These are phyloP conservation scores for Linum usitatissimum DNA, from an alignment of 345 rosid species.

Conservation along the genomic window DNA sequence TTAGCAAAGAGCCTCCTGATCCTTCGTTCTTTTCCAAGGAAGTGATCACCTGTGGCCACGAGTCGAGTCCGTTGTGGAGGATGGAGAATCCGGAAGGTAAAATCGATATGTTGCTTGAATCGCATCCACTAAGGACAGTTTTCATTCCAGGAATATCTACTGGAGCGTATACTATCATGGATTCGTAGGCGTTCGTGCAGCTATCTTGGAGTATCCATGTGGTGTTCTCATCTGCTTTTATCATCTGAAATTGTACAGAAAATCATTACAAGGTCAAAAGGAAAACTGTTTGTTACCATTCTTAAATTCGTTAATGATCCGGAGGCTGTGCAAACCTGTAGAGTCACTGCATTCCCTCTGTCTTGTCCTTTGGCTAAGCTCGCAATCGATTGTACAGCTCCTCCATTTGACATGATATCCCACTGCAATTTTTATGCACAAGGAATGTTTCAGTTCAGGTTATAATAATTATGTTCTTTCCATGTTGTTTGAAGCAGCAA, in stretches of 20 bases:
- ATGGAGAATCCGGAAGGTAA: conserved; percentile 93
- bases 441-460: conserved; percentile 4
- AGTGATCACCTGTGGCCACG: conserved; percentile 76
- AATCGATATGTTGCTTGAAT: conserved; percentile 69
- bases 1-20: conserved; percentile 74
- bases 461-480: conserved; percentile 1
- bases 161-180: conserved; percentile 67
- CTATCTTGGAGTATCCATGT: conserved; percentile 83
- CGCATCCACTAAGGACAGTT: conserved; percentile 76
- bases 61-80: conserved; percentile 79
- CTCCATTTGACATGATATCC: conserved; percentile 74
- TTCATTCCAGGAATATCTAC: conserved; percentile 75
- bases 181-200: conserved; percentile 78
- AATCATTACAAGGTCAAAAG: neutral
- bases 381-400: conserved; percentile 58
- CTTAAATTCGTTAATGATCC: neutral
- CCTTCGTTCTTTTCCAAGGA: conserved; percentile 70
- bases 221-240: conserved; percentile 61
- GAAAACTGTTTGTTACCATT: no score
- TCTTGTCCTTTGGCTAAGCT: conserved; percentile 85
- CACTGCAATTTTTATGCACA: conserved; percentile 37
- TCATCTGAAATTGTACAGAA: conserved; percentile 33
- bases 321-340: conserved; percentile 39
- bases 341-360: conserved; percentile 81
- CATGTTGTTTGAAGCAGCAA: neutral